Evolutionary conservation across 2,329 filamentous ascomycete species (phyloP).

Genomic region (Zasmidium citrigriseum): DNA sequence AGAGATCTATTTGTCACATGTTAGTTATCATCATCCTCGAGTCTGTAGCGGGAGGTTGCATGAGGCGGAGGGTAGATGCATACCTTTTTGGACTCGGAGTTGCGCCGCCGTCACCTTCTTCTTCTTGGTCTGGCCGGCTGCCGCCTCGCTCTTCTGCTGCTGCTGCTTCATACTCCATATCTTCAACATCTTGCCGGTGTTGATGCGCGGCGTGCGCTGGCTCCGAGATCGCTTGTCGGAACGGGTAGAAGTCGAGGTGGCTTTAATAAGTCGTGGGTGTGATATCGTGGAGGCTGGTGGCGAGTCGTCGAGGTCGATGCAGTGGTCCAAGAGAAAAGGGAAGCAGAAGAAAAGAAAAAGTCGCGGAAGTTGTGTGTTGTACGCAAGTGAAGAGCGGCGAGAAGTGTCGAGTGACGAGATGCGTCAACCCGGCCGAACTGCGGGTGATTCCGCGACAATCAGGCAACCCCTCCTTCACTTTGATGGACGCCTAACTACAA

Average conservation of each 20-base stretch:
- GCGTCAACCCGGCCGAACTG: not conserved
- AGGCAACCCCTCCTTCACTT: not conserved
- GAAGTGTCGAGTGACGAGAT: not conserved
- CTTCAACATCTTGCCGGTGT: slow-evolving; percentile 78
- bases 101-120: slow-evolving; percentile 98
- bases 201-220: not conserved
- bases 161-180: slow-evolving; percentile 98
- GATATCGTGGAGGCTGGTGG: not conserved
- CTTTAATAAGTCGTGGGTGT: not conserved
- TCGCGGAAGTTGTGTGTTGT: not conserved
- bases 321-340: not conserved
- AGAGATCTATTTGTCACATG: slow-evolving; percentile 61
- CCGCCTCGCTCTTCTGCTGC: slow-evolving; percentile 91
- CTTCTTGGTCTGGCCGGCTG: slow-evolving; percentile 75
- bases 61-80: not conserved
- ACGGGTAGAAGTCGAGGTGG: not conserved
- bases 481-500: not conserved
- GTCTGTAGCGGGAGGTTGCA: too few relatives aligned
- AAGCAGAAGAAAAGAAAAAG: not conserved
- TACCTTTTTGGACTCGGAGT: slow-evolving; percentile 93
- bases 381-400: not conserved
- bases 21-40: too few relatives aligned
- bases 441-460: not conserved
- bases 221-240: not conserved
- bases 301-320: not conserved